Base-by-base conservation (phyloP, 257 asterid genomes). In the Nicotiana tomentosiformis region DNA sequence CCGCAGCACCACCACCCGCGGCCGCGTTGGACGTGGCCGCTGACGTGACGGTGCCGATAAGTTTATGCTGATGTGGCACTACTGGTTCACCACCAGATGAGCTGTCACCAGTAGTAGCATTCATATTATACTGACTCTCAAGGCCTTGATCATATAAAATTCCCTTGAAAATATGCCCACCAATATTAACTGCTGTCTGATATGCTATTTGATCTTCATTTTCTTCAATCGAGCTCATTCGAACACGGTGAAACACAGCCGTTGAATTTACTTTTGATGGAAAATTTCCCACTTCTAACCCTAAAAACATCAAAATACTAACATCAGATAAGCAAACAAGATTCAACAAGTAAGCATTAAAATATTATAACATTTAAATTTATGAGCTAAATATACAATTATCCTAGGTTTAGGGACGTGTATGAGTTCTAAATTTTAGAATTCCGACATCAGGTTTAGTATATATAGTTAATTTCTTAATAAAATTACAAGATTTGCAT, bases 91-190 rank as follows among this genome's bases (percentile, higher is more conserved):
- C 97, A 29, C 94, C 93, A 7, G 97, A 92, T 0, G 97, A 92
- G n/a, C 95, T 91, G 30, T 89, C 93, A 3, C 87, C 93, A 6
- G 90, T 84, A 37, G 90, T 88, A 86, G 89, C 18, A 74, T 46
- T 74, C 23, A 74, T 84, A 74, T 74, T 74, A 87, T 92, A 91
- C 87, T 91, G 96, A 70, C 66, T 82, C 61, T 94, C 98, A 0
- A 84, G 83, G 74, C 99, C 98, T 88, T 94, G 97, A 88, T 96
- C 98, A 81, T 96, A 92, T 5, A 96, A 91, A n/a, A 96, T 90
- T 60, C 99, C 99, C 39, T 94, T 96, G 86, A 94, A 96, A 0
- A 96, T 94, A 65, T 94, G 98, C n/a, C 99, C 99, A 1, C 90
- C 90, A 0, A 96, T 91, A 88, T 91, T 94, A 15, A 96, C 98